phyloP scores from a whole-genome alignment of 768 basidiomycete genomes.

The Suillus brevipes region DNA sequence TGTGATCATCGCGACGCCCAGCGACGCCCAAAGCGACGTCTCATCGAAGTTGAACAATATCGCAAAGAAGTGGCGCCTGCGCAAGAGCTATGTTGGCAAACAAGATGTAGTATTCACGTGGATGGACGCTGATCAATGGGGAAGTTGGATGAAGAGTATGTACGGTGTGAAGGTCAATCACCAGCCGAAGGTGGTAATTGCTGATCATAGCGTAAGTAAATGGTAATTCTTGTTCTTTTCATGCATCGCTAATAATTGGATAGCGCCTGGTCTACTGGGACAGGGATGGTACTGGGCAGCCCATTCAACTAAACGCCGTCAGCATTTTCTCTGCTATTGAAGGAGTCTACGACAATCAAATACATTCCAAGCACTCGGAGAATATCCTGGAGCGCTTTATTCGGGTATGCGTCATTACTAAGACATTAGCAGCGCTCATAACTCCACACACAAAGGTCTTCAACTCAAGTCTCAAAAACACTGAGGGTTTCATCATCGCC shows the following conservation, averaged over 20 bases:
- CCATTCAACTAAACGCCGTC: slow-evolving; percentile 53
- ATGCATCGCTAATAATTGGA: background rate
- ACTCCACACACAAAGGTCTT: slow-evolving; percentile 16
- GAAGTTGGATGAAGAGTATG: slow-evolving; percentile 88
- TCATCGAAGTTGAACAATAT: slow-evolving; percentile 50
- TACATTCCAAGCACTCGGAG: slow-evolving; percentile 64
- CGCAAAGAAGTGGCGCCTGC: slow-evolving; percentile 59
- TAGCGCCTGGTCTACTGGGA: slow-evolving; percentile 81
- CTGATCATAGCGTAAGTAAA: slow-evolving; percentile 71
- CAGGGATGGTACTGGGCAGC: slow-evolving; percentile 52
- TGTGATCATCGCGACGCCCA: slow-evolving; percentile 61
- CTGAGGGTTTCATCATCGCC: slow-evolving; percentile 13
- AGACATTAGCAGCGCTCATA: slow-evolving; percentile 3
- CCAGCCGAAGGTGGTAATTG: slow-evolving; percentile 57
- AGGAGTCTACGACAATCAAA: slow-evolving; percentile 52
- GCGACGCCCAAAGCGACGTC: slow-evolving; percentile 40
- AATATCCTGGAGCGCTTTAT: slow-evolving; percentile 67
- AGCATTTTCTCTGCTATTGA: slow-evolving; percentile 73
- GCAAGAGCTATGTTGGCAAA: slow-evolving; percentile 25
- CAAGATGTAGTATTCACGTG: slow-evolving; percentile 79
- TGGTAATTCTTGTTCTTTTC: background rate
- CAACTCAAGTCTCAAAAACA: slow-evolving; percentile 12
- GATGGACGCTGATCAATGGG: slow-evolving; percentile 88
- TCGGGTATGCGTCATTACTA: slow-evolving; percentile 42
- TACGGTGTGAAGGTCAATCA: slow-evolving; percentile 59